These are phyloP conservation scores for Penstemon barbatus DNA, from an alignment of 257 asterid genomes.

Conservation along the genomic window DNA sequence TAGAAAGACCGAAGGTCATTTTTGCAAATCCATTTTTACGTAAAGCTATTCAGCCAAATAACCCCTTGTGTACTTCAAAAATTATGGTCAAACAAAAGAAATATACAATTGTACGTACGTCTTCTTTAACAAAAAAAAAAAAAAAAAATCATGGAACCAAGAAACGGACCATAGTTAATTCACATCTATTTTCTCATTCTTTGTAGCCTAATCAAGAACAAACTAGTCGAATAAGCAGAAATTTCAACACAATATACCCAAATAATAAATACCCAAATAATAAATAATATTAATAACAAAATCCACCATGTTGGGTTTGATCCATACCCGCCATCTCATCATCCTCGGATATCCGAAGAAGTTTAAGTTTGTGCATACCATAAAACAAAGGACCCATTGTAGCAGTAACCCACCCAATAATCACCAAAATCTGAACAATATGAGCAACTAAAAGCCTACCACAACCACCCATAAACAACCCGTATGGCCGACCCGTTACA, in stretches of 20 bases:
- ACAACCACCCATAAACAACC: conserved; percentile 54
- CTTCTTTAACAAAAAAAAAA: too few relatives aligned
- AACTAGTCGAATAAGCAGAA: background rate
- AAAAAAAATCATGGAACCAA: too few relatives aligned
- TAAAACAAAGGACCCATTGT: conserved; percentile 53
- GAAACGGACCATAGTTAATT: too few relatives aligned
- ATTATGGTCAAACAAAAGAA: too few relatives aligned
- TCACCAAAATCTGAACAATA: conserved; percentile 42
- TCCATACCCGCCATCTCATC: conserved; percentile 56
- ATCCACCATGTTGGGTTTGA: conserved; percentile 55
- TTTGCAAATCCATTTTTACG: too few relatives aligned
- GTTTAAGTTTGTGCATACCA: conserved; percentile 33
- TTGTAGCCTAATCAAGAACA: background rate
- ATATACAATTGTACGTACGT: too few relatives aligned
- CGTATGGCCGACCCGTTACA: conserved; percentile 39
- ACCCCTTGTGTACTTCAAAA: too few relatives aligned
- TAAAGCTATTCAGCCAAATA: too few relatives aligned
- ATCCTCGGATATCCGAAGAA: conserved; percentile 46
- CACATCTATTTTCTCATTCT: too few relatives aligned
- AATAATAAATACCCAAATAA: too few relatives aligned
- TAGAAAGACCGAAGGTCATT: too few relatives aligned
- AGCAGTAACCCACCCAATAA: conserved; percentile 44
- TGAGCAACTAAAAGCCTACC: conserved; percentile 41
- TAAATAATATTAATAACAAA: background rate
- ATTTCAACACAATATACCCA: background rate